Base-by-base conservation (phyloP, 1,284 basidiomycete genomes). In the Marasmius fiardii region DNA sequence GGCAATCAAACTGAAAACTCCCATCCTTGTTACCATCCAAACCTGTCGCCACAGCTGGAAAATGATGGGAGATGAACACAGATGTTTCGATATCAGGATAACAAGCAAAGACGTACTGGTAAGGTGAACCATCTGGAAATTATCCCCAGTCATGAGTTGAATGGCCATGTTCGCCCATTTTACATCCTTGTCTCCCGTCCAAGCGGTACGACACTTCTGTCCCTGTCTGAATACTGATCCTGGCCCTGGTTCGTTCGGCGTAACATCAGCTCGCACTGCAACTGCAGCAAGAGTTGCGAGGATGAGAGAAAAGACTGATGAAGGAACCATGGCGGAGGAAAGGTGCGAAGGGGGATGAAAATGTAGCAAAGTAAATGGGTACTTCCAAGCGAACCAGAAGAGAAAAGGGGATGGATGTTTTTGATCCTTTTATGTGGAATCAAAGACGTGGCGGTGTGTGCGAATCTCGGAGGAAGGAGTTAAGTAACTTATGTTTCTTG, bases 141-240 rank as follows among this genome's bases (percentile, higher is more conserved):
- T 93, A 62, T 77, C 68, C 6, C 92, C 92, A 0, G 87, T 86
- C 88, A 91, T 92, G 62, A 94, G 79, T 68, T 91, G 76, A 55
- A 93, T 86, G 56, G 75, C 71, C 81, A 85, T 88, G 54, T 70
- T 67, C 65, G 77, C 83, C 89, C 90, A 91, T 7, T 62, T 75
- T 2, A 68, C 71, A 21, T 53, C 60, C 3, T 71, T 59, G 64
- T 90, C 88, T 3, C 70, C 71, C 1, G 65, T 64, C 88, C 88
- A 92, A 3, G 65, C 63, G 47, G 85, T 74, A 10, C 64, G 58
- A 64, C 89, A 91, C 3, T 70, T 64, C 3, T 68, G 50, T 18
- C 88, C 88, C 54, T 78, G 71, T 37, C 78, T 76, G 73, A 77
- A 88, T n/a, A 77, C 65, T 48, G 76, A 72, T 43, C 79, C 79